These are phyloP conservation scores for Hyphopichia wangnamkhiaoensis DNA, from an alignment of 1,139 yeast genomes.

Conservation along the genomic window DNA sequence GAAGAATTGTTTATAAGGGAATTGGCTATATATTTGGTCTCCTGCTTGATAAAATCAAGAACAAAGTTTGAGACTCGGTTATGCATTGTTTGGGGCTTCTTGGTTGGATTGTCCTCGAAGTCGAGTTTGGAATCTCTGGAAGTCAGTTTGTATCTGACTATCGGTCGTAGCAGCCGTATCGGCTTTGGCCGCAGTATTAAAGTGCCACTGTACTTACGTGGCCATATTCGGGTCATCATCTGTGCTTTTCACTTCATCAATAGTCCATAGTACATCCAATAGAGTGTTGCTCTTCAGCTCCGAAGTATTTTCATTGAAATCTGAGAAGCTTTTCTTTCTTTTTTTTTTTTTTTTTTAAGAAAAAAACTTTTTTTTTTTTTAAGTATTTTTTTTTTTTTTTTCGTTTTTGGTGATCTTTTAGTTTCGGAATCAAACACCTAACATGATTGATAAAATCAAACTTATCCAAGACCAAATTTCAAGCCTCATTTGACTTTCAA, in stretches of 20 bases:
- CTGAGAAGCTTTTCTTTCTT: neutral
- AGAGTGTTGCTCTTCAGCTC: too few relatives aligned
- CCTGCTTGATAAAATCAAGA: slow-evolving; percentile 17
- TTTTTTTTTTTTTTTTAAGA: neutral
- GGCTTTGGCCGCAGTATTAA: neutral
- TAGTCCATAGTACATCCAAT: too few relatives aligned
- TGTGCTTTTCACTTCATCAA: too few relatives aligned
- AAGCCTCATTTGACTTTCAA: neutral
- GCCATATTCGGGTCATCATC: neutral
- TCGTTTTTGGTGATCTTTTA: neutral
- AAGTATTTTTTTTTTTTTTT: too few relatives aligned
- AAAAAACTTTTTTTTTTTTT: too few relatives aligned
- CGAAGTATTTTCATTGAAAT: too few relatives aligned
- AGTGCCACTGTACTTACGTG: neutral
- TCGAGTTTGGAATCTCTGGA: neutral
- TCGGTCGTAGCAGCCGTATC: neutral
- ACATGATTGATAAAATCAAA: too few relatives aligned
- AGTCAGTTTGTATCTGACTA: neutral
- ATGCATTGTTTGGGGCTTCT: neutral
- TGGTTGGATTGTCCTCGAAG: neutral
- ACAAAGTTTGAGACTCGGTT: slow-evolving; percentile 5
- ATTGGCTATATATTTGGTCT: slow-evolving; percentile 13
- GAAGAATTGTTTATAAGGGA: slow-evolving; percentile 8
- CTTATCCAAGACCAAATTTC: too few relatives aligned
- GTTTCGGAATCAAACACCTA: too few relatives aligned